A percentile compares a stretch with the other conserved stretches of the same genome.
These are phyloP conservation scores for Coleophoma cylindrospora DNA, from an alignment of 2,329 filamentous ascomycete species.

Conservation along the genomic window DNA sequence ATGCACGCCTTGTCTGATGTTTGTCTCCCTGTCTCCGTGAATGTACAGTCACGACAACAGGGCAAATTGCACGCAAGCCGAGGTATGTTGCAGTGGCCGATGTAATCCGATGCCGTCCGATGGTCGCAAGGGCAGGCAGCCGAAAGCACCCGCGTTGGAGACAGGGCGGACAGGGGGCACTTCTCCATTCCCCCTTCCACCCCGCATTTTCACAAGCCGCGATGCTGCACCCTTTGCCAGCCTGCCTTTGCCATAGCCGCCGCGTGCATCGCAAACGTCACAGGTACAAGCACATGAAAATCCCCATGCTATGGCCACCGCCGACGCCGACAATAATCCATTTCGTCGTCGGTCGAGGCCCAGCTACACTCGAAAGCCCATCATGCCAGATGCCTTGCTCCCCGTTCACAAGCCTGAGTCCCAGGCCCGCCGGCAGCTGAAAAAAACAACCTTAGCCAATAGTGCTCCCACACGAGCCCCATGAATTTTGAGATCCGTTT, in stretches of 20 bases:
- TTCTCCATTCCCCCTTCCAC: not conserved
- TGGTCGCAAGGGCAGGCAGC: not conserved
- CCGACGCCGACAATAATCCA: too few species aligned
- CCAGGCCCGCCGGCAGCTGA: not conserved
- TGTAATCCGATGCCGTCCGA: not conserved
- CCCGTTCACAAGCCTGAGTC: not conserved
- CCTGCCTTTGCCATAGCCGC: conserved; percentile 1
- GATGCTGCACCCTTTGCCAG: not conserved
- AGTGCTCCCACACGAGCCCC: not conserved
- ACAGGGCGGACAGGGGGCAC: not conserved
- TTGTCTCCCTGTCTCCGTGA: too few species aligned
- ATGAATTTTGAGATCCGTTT: not conserved
- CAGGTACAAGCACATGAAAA: conserved; percentile 2
- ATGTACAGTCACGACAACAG: too few species aligned
- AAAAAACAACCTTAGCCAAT: too few species aligned
- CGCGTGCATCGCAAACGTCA: not conserved
- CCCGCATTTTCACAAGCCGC: conserved; percentile 1
- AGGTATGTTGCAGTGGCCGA: not conserved
- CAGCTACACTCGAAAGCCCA: too few species aligned
- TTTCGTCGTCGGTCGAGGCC: too few species aligned
- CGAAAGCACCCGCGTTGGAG: not conserved
- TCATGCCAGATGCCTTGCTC: too few species aligned
- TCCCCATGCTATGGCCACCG: too few species aligned
- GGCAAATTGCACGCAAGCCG: not conserved
- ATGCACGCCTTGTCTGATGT: too few species aligned